phyloP scores from a whole-genome alignment of 352 stramenopile genomes.

The Pythium angustatum region DNA sequence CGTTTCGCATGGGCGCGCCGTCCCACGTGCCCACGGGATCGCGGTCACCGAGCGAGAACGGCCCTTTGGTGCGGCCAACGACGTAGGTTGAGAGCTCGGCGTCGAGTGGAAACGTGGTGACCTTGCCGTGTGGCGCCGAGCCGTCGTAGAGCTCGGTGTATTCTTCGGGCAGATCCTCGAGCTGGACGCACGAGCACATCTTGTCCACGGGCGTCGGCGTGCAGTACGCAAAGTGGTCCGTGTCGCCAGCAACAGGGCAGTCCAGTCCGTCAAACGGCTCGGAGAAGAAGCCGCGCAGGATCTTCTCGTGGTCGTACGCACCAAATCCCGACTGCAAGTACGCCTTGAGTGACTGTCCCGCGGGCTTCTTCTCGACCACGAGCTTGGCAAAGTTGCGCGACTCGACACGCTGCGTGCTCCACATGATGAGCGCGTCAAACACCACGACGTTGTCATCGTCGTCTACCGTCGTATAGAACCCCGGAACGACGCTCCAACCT shows the following conservation, averaged over 20 bases:
- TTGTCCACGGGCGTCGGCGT: conserved; percentile 14
- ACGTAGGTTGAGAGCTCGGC: neutral
- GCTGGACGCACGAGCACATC: conserved; percentile 15
- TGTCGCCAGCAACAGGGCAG: conserved; percentile 13
- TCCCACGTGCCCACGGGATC: conserved; percentile 1
- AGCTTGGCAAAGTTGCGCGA: conserved; percentile 10
- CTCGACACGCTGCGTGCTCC: conserved; percentile 4
- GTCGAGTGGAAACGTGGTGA: neutral
- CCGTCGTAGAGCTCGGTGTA: conserved; percentile 21
- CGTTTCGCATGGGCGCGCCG: conserved; percentile 1
- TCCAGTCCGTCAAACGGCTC: conserved; percentile 4
- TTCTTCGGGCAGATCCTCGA: conserved; percentile 18
- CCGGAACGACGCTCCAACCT: conserved; percentile 6
- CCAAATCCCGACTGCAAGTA: conserved; percentile 3
- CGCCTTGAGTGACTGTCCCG: neutral
- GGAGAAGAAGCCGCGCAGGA: conserved; percentile 18
- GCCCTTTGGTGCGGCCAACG: conserved; percentile 8
- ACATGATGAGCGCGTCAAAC: conserved; percentile 19
- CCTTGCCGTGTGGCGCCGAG: conserved; percentile 2
- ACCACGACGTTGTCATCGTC: neutral
- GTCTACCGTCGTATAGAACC: conserved; percentile 1
- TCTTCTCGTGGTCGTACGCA: conserved; percentile 3
- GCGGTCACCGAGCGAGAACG: neutral
- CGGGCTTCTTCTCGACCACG: conserved; percentile 8
- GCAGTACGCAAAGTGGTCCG: conserved; percentile 23